Base-by-base conservation (phyloP, 1,139 yeast species). In the Sugiyamaella paludigena region DNA sequence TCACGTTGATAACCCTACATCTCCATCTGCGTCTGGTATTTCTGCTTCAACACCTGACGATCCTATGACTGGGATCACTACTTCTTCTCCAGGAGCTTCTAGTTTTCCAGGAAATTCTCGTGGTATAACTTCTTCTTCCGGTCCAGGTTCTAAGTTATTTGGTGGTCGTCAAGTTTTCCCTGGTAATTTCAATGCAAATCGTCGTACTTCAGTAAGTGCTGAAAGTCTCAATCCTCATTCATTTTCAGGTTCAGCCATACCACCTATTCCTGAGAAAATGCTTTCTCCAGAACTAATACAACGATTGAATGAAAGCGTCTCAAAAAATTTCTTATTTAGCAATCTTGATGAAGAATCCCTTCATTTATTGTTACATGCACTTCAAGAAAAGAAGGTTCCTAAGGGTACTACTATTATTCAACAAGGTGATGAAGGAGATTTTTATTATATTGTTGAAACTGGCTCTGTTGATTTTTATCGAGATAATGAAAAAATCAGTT, bases 391-490 rank as follows among this genome's bases (percentile, higher is more conserved):
- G 62, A 69, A 71, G 45, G 80, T 83, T 45, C 62, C 77, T 5
- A 74, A 78, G 49, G 86, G 81, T 49, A 72, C 80, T 9, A 82
- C 80, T 58, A 84, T 92, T 55, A 91, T 92, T 63, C 80, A 75
- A 59, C 98, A 92, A 70, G 98, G 98, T 48, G 98, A 89, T 64
- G 96, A 87, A 66, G 98, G 98, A 58, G 97, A 92, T 69, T 92
- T 74, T 68, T 89, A 92, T 67, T 92, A 91, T 68, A 83, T 92
- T 47, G 82, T 92, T 52, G 98, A 92, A 70, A 69, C 74, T 9
- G 98, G 98, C 48, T 71, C 78, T 1, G 96, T 92, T 47, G 94
- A 87, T 56, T 89, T 83, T 63, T 78, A 77, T 58, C 91, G 86
- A 41, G 80, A 87, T 64, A 91, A 84, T 45, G 68, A 78, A 47